Base-by-base conservation (phyloP, 768 basidiomycete genomes). In the Podaxis carcinomalis region DNA sequence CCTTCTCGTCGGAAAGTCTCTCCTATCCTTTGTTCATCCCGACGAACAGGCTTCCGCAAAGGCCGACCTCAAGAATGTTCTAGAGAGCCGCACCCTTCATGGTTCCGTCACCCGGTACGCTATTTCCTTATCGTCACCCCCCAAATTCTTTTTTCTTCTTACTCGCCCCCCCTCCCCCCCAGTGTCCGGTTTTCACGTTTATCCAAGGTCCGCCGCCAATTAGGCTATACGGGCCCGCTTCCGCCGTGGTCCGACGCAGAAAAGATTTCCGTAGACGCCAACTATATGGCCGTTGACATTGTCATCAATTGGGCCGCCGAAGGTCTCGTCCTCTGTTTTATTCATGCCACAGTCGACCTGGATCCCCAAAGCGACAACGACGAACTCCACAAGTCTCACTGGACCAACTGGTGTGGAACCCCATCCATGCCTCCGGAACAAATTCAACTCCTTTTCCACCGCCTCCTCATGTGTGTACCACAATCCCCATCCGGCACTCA, bases 401-500 rank as follows among this genome's bases (percentile, higher is more conserved):
- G 92, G 92, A 82, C 90, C 1, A 93, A 92, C 70, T 94, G 92
- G 92, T 94, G 92, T 73, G 89, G 89, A 58, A 93, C 92, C 0
- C 87, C 87, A 3, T 72, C 70, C 55, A 82, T 93, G 83, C 72
- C 69, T 68, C 56, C 67, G 61, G 78, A 85, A 21, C 84, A 92
- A 66, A 75, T 87, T 56, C 72, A 84, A 23, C 75, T 83, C 46
- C 80, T 92, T 62, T 85, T 80, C 68, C 76, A 78, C 64, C 78
- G 83, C 57, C 84, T 92, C 62, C 74, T 82, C 64, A 75, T 75
- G 62, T 83, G 76, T 67, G 75, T 84, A 21, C 83, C 83, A 27
- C 82, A 79, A 64, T 60, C 59, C n/a, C 51, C 51, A 19, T 75
- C 79, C 7, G 76, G 75, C 57, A 74, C 75, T 65, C 81, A 82